A percentile compares a stretch with the other conserved stretches of the same genome.
These are phyloP conservation scores for Coemansia sp. DNA, from an alignment of 192 early-diverging fungal genomes.

Conservation along the genomic window DNA sequence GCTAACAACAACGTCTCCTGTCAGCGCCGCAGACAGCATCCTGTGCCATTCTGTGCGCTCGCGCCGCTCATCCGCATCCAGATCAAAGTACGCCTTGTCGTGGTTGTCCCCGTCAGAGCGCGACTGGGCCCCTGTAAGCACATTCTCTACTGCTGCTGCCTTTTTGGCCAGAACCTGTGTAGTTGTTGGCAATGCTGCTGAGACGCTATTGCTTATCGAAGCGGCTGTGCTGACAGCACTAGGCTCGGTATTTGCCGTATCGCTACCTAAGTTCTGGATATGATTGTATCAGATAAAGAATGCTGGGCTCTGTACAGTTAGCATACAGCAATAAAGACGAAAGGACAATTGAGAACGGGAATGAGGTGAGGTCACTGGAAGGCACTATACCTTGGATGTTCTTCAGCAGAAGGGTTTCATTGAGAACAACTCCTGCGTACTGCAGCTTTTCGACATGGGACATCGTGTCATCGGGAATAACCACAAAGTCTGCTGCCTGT, in stretches of 20 bases:
- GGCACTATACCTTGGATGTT: slow-evolving; percentile 10
- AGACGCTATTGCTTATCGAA: not conserved
- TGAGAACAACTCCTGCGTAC: slow-evolving; percentile 17
- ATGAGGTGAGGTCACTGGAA: no score
- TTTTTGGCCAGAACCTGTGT: slow-evolving; percentile 26
- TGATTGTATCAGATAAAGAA: not conserved
- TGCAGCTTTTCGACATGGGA: slow-evolving; percentile 14
- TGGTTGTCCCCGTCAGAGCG: not conserved
- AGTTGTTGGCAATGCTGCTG: no score
- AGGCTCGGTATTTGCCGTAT: not conserved
- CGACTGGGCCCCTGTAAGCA: not conserved
- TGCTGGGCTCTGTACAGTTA: not conserved
- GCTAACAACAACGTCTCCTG: slow-evolving; percentile 79
- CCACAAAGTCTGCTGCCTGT: slow-evolving; percentile 14
- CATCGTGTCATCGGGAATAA: slow-evolving; percentile 16
- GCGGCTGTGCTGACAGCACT: not conserved
- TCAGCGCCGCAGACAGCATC: slow-evolving; percentile 79
- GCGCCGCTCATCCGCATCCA: slow-evolving; percentile 50
- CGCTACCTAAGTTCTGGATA: not conserved
- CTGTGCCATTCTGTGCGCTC: slow-evolving; percentile 85
- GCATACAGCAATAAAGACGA: not conserved
- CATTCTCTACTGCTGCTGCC: not conserved
- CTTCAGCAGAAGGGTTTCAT: slow-evolving; percentile 26
- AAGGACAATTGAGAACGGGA: not conserved
- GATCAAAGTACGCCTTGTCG: slow-evolving; percentile 7